phyloP scores from a whole-genome alignment of 1,284 basidiomycete species.

The Melampsora occidentalis region DNA sequence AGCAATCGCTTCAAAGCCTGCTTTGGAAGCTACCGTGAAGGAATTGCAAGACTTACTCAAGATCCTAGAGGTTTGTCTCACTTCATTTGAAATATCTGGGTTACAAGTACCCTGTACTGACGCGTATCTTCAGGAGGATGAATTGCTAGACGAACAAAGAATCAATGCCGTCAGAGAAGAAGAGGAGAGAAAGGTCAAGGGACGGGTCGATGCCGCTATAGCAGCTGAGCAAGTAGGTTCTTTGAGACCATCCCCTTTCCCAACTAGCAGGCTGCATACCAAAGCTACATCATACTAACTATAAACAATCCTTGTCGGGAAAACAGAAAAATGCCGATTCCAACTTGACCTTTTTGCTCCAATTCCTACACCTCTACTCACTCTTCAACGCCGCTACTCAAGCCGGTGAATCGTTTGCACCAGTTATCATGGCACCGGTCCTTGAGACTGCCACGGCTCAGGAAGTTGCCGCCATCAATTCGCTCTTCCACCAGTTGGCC shows the following conservation, averaged over 20 bases:
- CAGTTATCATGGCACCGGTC: slow-evolving; percentile 46
- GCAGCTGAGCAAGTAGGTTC: slow-evolving; percentile 46
- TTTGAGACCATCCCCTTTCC: neutral
- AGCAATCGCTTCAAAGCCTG: slow-evolving; percentile 50
- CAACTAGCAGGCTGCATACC: neutral
- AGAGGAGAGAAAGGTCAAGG: slow-evolving; percentile 48
- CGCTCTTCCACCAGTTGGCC: slow-evolving; percentile 48
- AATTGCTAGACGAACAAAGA: slow-evolving; percentile 49
- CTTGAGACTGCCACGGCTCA: slow-evolving; percentile 49
- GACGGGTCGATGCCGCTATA: slow-evolving; percentile 48
- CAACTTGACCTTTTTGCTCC: slow-evolving; percentile 49
- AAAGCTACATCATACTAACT: neutral
- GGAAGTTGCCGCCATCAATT: slow-evolving; percentile 49
- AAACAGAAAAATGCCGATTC: slow-evolving; percentile 46
- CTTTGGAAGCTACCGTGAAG: slow-evolving; percentile 50
- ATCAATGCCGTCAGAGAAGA: slow-evolving; percentile 44
- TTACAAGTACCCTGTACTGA: neutral
- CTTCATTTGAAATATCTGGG: neutral
- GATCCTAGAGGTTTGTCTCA: slow-evolving; percentile 48
- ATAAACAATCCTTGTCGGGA: neutral
- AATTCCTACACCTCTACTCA: slow-evolving; percentile 51
- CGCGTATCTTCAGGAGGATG: slow-evolving; percentile 47
- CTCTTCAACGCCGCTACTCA: slow-evolving; percentile 46
- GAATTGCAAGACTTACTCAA: slow-evolving; percentile 51
- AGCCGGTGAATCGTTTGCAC: slow-evolving; percentile 43